Conservation (phyloP, 805 yeast species). For the Kodamaea hsintzibuensis region DNA sequence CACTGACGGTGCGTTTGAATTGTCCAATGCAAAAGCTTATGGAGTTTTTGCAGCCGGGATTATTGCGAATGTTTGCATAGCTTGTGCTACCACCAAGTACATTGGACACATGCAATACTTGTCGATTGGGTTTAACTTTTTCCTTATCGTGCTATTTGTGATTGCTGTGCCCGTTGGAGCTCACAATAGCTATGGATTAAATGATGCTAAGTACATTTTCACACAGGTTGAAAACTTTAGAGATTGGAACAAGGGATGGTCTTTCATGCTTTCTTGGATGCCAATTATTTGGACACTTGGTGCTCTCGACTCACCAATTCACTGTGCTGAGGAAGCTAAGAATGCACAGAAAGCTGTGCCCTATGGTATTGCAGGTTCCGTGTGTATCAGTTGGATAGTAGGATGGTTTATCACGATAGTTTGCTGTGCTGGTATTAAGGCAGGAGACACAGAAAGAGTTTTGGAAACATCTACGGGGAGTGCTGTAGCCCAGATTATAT, state of each 20-base stretch:
- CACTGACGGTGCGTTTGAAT: slow-evolving; percentile 52
- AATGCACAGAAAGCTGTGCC: slow-evolving; percentile 61
- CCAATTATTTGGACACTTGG: slow-evolving; percentile 78
- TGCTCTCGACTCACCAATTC: slow-evolving; percentile 70
- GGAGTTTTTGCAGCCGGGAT: slow-evolving; percentile 68
- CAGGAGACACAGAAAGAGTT: slow-evolving; percentile 42
- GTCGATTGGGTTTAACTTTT: slow-evolving; percentile 55
- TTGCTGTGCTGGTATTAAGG: slow-evolving; percentile 55
- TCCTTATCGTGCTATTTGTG: slow-evolving; percentile 52
- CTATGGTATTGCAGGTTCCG: slow-evolving; percentile 61
- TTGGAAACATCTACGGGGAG: slow-evolving; percentile 51
- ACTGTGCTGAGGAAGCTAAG: slow-evolving; percentile 27
- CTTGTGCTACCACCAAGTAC: slow-evolving; percentile 51
- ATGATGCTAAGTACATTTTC: slow-evolving; percentile 52
- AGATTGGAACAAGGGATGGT: slow-evolving; percentile 63
- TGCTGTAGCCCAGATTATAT: slow-evolving; percentile 65
- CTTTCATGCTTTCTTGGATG: slow-evolving; percentile 57
- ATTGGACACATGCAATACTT: slow-evolving; percentile 61
- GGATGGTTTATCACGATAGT: slow-evolving; percentile 60
- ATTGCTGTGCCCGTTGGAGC: slow-evolving; percentile 70
- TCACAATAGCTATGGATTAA: slow-evolving; percentile 25
- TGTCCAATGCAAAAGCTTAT: slow-evolving; percentile 55
- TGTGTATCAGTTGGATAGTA: slow-evolving; percentile 54
- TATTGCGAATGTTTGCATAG: slow-evolving; percentile 50
- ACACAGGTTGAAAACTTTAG: slow-evolving; percentile 51